Conservation (phyloP, 2,329 filamentous ascomycete genomes). For the Allantophomopsis lycopodina region DNA sequence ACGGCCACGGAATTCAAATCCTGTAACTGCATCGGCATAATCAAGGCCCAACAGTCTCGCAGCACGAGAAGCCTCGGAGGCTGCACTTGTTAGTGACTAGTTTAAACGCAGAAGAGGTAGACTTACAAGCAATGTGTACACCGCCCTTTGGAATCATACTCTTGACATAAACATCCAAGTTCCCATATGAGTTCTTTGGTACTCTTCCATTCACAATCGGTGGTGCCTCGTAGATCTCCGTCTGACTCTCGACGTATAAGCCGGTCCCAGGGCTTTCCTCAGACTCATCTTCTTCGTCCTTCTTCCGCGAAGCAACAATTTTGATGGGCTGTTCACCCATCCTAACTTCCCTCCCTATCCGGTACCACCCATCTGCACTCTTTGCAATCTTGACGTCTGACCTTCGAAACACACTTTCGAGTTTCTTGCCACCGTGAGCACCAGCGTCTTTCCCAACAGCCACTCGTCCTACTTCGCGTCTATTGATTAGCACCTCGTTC, state of each 20-base stretch:
- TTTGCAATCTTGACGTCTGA: constrained; percentile 66
- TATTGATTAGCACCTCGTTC: constrained; percentile 66
- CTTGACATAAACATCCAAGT: constrained; percentile 84
- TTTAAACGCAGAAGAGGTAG: neutral
- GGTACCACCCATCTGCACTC: constrained; percentile 83
- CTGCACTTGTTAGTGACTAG: constrained; percentile 20
- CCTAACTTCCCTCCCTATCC: constrained; percentile 68
- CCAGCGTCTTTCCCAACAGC: constrained; percentile 43
- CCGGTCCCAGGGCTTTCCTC: constrained; percentile 37
- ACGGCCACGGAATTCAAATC: constrained; percentile 77
- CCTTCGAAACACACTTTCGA: constrained; percentile 74
- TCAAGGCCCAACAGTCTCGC: constrained; percentile 68
- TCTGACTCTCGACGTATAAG: constrained; percentile 49
- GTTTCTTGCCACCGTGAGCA: constrained; percentile 15
- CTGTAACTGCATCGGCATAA: constrained; percentile 79
- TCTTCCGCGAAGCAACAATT: constrained; percentile 39
- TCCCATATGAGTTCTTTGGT: constrained; percentile 86
- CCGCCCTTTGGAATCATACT: constrained; percentile 82
- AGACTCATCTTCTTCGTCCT: constrained; percentile 24
- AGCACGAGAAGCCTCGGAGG: constrained; percentile 50
- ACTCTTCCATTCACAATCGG: constrained; percentile 63
- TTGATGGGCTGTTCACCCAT: constrained; percentile 72
- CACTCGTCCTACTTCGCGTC: constrained; percentile 63
- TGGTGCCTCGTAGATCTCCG: constrained; percentile 61
- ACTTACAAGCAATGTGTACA: constrained; percentile 50